Evolutionary conservation across 345 rosid species (phyloP).

Genomic region (Syzygium grande): DNA sequence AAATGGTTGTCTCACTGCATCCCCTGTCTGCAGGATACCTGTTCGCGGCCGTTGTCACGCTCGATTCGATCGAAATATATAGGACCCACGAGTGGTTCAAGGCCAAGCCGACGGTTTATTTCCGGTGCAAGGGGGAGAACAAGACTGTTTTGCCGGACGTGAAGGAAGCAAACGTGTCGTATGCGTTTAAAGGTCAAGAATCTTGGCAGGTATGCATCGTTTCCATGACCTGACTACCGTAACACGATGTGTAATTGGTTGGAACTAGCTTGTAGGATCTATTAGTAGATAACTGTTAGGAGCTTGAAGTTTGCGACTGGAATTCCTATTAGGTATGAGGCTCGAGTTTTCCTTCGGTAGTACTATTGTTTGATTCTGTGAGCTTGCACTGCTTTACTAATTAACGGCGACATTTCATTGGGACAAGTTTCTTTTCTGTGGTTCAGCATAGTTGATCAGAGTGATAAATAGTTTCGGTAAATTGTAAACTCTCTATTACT

Average conservation of each 20-base stretch:
- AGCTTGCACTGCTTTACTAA: neutral
- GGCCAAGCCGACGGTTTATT: conserved; percentile 44
- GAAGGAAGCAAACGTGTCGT: conserved; percentile 19
- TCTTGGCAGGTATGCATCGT: conserved; percentile 62
- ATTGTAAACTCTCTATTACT: neutral
- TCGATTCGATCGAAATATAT: conserved; percentile 44
- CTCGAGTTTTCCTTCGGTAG: neutral
- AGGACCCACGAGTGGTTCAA: conserved; percentile 45
- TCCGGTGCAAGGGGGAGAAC: conserved; percentile 62
- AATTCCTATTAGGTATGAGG: neutral
- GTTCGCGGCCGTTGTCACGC: conserved; percentile 35
- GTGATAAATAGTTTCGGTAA: neutral
- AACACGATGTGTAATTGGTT: neutral
- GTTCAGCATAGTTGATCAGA: neutral
- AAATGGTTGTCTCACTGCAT: neutral
- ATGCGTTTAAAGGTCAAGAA: conserved; percentile 56
- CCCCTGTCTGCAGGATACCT: conserved; percentile 21
- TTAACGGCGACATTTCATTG: neutral
- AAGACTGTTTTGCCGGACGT: conserved; percentile 49
- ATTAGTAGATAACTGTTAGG: neutral
- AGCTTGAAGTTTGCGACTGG: neutral
- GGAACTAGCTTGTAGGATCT: neutral
- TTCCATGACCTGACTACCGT: neutral
- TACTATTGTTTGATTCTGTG: neutral
- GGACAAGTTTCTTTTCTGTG: neutral